These are phyloP conservation scores for Endoconidiophora polonica DNA, from an alignment of 2,329 filamentous ascomycete genomes.

Conservation along the genomic window DNA sequence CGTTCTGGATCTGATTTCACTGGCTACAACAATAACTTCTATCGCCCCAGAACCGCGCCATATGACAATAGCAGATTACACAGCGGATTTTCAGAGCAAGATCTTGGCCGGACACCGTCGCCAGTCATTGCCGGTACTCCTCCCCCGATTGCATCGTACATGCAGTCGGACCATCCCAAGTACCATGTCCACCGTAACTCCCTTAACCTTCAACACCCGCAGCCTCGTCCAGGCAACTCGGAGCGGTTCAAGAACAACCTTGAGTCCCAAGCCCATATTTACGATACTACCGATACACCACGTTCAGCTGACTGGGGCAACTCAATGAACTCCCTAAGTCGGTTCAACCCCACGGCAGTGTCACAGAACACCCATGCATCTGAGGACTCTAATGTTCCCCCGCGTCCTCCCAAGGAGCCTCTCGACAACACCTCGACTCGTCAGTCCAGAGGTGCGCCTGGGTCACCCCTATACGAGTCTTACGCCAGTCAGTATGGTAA, in stretches of 20 bases:
- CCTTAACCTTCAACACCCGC: conserved; percentile 62
- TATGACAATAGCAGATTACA: conserved; percentile 46
- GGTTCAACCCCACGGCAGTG: conserved; percentile 30
- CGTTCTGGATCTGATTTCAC: conserved; percentile 62
- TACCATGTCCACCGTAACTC: conserved; percentile 72
- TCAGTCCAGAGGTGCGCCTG: conserved; percentile 17
- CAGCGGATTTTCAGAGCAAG: conserved; percentile 38
- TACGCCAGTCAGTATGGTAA: conserved; percentile 37
- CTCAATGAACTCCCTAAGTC: conserved; percentile 41
- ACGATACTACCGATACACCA: conserved; percentile 42
- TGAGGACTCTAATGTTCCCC: conserved; percentile 27
- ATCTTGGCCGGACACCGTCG: conserved; percentile 21
- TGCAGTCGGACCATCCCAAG: conserved; percentile 51
- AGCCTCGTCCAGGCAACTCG: conserved; percentile 57
- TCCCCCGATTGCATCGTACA: conserved; percentile 33
- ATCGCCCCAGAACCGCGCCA: conserved; percentile 34
- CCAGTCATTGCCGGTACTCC: conserved; percentile 21
- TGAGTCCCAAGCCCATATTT: conserved; percentile 56
- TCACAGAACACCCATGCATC: conserved; percentile 29
- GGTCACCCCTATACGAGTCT: not conserved
- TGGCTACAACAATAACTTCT: conserved; percentile 40
- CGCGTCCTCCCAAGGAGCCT: conserved; percentile 47
- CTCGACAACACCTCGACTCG: conserved; percentile 25
- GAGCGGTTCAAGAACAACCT: conserved; percentile 58
- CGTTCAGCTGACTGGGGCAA: conserved; percentile 45